phyloP scores from a whole-genome alignment of 352 stramenopile species.

The Globisporangium nagaii region DNA sequence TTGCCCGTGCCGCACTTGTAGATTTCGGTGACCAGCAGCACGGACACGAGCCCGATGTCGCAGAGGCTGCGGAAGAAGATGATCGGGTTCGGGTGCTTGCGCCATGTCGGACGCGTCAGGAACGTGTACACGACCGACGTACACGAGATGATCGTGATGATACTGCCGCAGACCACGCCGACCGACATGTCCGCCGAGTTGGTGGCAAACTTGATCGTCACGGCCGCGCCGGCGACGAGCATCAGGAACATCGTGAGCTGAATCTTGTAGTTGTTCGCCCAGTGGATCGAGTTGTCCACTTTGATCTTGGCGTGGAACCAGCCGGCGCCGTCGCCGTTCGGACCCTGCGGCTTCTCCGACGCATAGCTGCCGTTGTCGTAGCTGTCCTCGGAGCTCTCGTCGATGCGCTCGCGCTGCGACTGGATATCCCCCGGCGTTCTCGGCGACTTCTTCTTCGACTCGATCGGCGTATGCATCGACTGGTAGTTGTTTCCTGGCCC shows the following conservation, averaged over 20 bases:
- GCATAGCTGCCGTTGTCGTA: slow-evolving; percentile 67
- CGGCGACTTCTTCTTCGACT: slow-evolving; percentile 29
- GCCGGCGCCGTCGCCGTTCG: slow-evolving; percentile 51
- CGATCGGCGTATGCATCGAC: slow-evolving; percentile 47
- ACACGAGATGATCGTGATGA: slow-evolving; percentile 77
- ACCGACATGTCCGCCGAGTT: slow-evolving; percentile 54
- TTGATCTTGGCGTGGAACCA: slow-evolving; percentile 88
- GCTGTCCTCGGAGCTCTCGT: slow-evolving; percentile 73
- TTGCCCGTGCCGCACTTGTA: slow-evolving; percentile 65
- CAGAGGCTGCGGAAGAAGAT: slow-evolving; percentile 85
- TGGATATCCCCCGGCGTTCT: slow-evolving; percentile 6
- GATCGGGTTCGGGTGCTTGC: slow-evolving; percentile 85
- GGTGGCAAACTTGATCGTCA: slow-evolving; percentile 57
- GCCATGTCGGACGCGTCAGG: slow-evolving; percentile 64
- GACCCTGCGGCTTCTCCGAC: slow-evolving; percentile 51
- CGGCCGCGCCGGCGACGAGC: slow-evolving; percentile 46
- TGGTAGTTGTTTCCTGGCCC: slow-evolving; percentile 26
- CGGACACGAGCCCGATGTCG: slow-evolving; percentile 73
- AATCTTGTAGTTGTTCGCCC: slow-evolving; percentile 88
- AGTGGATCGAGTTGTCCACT: slow-evolving; percentile 78
- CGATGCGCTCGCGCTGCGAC: slow-evolving; percentile 33
- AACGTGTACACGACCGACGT: slow-evolving; percentile 77
- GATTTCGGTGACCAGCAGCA: slow-evolving; percentile 72
- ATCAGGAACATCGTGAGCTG: slow-evolving; percentile 73
- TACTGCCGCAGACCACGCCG: slow-evolving; percentile 62